Evolutionary conservation across 768 basidiomycete species (phyloP).

Genomic region (Podaxis sp.): DNA sequence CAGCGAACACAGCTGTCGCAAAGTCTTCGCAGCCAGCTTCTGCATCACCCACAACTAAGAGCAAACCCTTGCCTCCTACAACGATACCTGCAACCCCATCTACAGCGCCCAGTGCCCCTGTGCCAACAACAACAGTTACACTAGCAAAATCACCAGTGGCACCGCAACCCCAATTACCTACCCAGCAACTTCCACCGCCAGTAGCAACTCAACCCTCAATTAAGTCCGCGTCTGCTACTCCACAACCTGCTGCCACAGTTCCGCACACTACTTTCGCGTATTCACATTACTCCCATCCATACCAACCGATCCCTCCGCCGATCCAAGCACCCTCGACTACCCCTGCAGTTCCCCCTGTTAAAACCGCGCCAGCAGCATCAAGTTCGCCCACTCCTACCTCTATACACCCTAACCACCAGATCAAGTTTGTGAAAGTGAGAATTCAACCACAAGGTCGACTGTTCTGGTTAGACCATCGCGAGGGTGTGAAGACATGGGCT

Average conservation of each 20-base stretch:
- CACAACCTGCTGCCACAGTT: constrained; percentile 32
- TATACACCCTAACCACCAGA: constrained; percentile 41
- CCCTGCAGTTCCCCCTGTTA: constrained; percentile 20
- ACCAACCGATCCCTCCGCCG: constrained; percentile 39
- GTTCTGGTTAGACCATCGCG: constrained; percentile 58
- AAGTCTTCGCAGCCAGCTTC: not conserved
- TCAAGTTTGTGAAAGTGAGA: constrained; percentile 51
- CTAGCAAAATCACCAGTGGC: not conserved
- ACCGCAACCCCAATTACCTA: constrained; percentile 23
- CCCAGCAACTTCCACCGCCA: constrained; percentile 22
- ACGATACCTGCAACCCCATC: constrained; percentile 17
- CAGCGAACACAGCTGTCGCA: constrained; percentile 2
- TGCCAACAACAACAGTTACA: not conserved
- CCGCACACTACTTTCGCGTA: constrained; percentile 27
- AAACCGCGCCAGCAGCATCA: constrained; percentile 29
- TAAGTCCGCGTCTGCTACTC: constrained; percentile 21
- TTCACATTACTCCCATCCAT: constrained; percentile 52
- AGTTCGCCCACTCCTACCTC: constrained; percentile 37
- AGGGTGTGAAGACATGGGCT: constrained; percentile 76
- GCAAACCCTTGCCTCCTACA: not conserved
- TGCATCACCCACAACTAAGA: not conserved
- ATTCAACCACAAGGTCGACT: constrained; percentile 60
- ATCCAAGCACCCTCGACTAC: constrained; percentile 22
- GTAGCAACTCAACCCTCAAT: constrained; percentile 19
- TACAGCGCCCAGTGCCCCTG: constrained; percentile 17